Base-by-base conservation (phyloP, 805 yeast species). In the Kluyveromyces nonfermentans region DNA sequence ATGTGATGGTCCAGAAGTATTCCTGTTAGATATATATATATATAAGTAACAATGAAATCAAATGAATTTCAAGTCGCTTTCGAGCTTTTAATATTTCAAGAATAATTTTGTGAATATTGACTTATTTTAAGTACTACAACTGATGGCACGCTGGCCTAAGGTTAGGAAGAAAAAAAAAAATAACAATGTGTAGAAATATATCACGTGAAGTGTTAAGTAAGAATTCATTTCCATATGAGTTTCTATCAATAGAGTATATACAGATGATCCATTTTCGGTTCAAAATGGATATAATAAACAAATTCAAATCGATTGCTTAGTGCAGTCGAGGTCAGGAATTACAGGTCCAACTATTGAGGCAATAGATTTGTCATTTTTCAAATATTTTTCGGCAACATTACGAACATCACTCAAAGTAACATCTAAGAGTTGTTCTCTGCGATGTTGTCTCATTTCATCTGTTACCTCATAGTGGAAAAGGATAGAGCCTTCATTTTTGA, bases 391-490 rank as follows among this genome's bases (percentile, higher is more conserved):
- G n/a, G 83, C 78, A 17, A 69, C 96, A 9, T 72, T 69, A 35
- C 69, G 63, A 42, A 90, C 71, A 54, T 85, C 95, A 1, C 63
- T 61, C 12, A 75, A 59, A n/a, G 70, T 67, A 15, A 85, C 86
- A 46, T 75, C 83, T 41, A 93, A 68, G 46, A 93, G 69, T 46
- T 72, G 71, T 50, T 78, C 82, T 65, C 98, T 80, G 59, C 97
- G 75, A 37, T 65, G 68, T 61, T 90, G 96, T 57, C 81, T 76
- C 80, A 84, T 73, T 30, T 81, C 87, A 52, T 84, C 86, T 30
- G 82, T 77, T 32, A 90, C 72, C 1, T 84, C 88, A 45, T 79
- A 76, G 42, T 75, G 68, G 64, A 89, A 85, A 12, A 69, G 62
- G 14, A 74, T 63, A 51, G 76, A 68, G 10, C 96, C 96, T 62